Conservation (phyloP, 352 stramenopile species). For the Pythium volutum region DNA sequence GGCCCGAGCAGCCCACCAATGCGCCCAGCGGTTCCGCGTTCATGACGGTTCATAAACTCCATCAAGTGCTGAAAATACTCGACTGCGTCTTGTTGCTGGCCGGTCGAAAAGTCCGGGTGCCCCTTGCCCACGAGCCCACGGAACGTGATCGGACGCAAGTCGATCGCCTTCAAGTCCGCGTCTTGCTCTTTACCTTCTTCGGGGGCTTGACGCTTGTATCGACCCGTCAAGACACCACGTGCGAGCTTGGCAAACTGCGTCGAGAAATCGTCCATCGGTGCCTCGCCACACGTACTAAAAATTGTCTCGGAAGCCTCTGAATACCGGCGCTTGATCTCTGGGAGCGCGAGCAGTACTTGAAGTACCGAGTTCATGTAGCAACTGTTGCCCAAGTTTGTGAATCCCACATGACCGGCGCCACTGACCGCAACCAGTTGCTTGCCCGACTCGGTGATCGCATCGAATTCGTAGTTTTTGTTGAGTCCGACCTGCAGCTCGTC, state of each 20-base stretch:
- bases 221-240: slow-evolving; percentile 81
- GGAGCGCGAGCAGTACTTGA: slow-evolving; percentile 90
- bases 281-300: slow-evolving; percentile 38
- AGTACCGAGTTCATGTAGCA: slow-evolving; percentile 99
- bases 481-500: slow-evolving; percentile 96
- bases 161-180: slow-evolving; percentile 22
- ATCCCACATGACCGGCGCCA: slow-evolving; percentile 92
- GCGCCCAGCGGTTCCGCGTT: slow-evolving; percentile 54
- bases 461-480: slow-evolving; percentile 98
- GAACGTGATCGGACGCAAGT: slow-evolving; percentile 91
- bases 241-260: slow-evolving; percentile 93
- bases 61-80: slow-evolving; percentile 98
- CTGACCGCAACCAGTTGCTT: slow-evolving; percentile 90
- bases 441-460: slow-evolving; percentile 96
- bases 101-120: slow-evolving; percentile 96
- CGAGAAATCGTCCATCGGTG: slow-evolving; percentile 69
- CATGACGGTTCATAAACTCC: slow-evolving; percentile 88
- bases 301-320: slow-evolving; percentile 54
- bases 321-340: slow-evolving; percentile 73
- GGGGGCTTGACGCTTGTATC: slow-evolving; percentile 50
- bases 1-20: slow-evolving; percentile 43
- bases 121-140: slow-evolving; percentile 93
- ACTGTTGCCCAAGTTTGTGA: slow-evolving; percentile 99
- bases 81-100: slow-evolving; percentile 96
- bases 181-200: slow-evolving; percentile 27